Evolutionary conservation across 2,329 filamentous ascomycete genomes (phyloP).

Genomic region (Beauveria caledonica): DNA sequence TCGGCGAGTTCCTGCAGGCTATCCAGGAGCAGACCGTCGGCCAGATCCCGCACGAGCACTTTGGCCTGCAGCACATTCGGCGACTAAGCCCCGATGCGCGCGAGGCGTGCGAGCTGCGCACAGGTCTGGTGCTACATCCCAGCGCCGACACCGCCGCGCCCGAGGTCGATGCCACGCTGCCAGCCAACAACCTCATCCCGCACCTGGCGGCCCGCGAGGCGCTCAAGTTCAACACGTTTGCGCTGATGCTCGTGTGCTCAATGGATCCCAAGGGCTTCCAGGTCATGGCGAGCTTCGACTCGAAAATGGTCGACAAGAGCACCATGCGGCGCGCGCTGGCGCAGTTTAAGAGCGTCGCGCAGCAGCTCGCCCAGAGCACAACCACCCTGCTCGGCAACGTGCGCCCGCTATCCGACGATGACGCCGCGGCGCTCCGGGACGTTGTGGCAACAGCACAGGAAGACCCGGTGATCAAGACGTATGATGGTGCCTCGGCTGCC

Average conservation of each 20-base stretch:
- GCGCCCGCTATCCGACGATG: conserved; percentile 25
- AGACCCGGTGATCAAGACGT: conserved; percentile 17
- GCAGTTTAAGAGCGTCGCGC: conserved; percentile 43
- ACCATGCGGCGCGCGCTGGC: conserved; percentile 45
- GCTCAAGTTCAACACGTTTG: conserved; percentile 50
- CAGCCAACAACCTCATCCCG: conserved; percentile 43
- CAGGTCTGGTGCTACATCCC: conserved; percentile 46
- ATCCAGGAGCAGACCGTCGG: conserved; percentile 48
- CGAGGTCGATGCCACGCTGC: conserved; percentile 23
- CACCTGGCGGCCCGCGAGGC: conserved; percentile 51
- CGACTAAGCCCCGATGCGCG: conserved; percentile 45
- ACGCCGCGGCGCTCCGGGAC: conserved; percentile 24
- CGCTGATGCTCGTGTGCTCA: conserved; percentile 58
- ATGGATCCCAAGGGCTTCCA: conserved; percentile 47
- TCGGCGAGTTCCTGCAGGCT: conserved; percentile 44
- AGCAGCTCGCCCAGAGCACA: conserved; percentile 36
- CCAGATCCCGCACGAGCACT: conserved; percentile 57
- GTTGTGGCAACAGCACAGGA: conserved; percentile 16
- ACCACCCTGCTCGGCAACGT: conserved; percentile 26
- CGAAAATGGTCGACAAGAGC: conserved; percentile 42
- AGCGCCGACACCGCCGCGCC: conserved; percentile 25
- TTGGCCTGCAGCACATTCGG: conserved; percentile 52
- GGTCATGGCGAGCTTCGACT: conserved; percentile 58
- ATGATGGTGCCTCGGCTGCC: conserved; percentile 20
- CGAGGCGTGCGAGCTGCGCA: conserved; percentile 48